Conservation (phyloP, 176 grass and related monocot species). For the Themeda triandra region DNA sequence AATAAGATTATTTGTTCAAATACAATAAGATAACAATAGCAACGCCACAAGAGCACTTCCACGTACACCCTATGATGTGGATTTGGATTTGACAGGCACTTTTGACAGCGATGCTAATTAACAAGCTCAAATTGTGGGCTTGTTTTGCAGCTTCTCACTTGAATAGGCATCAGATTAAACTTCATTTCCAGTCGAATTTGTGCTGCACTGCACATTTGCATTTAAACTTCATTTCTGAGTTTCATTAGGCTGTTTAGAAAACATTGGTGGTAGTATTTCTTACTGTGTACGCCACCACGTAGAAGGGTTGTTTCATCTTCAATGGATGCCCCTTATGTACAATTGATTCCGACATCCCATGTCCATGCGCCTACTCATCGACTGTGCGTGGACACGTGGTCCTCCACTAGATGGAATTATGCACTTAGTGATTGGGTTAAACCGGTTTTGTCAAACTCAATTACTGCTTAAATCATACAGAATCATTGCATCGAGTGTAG, state of each 20-base stretch:
- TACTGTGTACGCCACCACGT: neutral
- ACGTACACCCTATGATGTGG: neutral
- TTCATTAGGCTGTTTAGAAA: too few species aligned
- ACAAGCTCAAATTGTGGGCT: neutral
- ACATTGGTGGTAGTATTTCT: neutral
- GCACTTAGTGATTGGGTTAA: neutral
- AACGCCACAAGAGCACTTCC: neutral
- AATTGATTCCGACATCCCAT: neutral
- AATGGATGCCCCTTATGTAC: neutral
- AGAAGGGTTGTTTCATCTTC: neutral
- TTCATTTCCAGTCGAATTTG: too few species aligned
- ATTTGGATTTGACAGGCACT: neutral
- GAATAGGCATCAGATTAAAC: slow-evolving; percentile 8
- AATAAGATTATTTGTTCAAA: neutral
- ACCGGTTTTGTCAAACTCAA: neutral
- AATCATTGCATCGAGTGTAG: neutral
- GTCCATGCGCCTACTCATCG: too few species aligned
- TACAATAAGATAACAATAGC: neutral
- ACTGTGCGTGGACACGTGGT: too few species aligned
- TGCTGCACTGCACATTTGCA: too few species aligned
- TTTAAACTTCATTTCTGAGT: too few species aligned
- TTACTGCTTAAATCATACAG: neutral
- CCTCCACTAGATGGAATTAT: neutral
- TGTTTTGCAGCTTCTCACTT: neutral
- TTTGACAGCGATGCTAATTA: neutral